Percentiles rank a stretch among this genome's conserved stretches.
Conservation (phyloP, 2,329 filamentous ascomycete species). For the Daldinia sp. region DNA sequence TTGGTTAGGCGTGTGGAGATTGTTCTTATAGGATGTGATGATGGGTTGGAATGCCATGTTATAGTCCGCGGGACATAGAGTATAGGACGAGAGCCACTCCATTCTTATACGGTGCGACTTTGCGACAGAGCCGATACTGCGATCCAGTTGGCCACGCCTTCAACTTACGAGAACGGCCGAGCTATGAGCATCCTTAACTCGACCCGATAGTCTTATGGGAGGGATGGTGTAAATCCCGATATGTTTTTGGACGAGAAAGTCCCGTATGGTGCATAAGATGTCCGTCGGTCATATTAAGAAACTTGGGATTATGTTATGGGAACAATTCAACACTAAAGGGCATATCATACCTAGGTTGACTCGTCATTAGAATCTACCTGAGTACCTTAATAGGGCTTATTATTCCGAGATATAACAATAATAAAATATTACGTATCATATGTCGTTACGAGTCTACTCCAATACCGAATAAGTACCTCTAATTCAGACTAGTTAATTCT, state of each 20-base stretch:
- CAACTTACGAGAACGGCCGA: neutral
- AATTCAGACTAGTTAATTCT: too few species aligned
- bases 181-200: neutral
- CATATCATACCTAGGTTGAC: neutral
- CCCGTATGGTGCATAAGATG: neutral
- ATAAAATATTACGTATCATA: neutral
- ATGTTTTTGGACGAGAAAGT: neutral
- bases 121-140: neutral
- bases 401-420: neutral
- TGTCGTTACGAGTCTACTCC: neutral
- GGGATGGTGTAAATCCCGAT: neutral
- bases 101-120: slow-evolving; percentile 13
- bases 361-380: neutral
- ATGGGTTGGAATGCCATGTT: neutral
- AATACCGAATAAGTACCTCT: neutral
- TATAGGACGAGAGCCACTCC: slow-evolving; percentile 4
- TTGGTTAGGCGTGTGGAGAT: slow-evolving; percentile 75
- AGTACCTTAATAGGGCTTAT: too few species aligned
- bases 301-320: neutral
- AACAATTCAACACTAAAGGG: neutral
- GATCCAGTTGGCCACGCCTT: neutral
- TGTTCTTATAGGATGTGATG: slow-evolving; percentile 60
- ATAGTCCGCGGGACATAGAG: neutral
- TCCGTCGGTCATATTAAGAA: neutral
- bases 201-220: neutral